phyloP scores from a whole-genome alignment of 2,329 filamentous ascomycete species.

The Arthrinium phaeospermum region DNA sequence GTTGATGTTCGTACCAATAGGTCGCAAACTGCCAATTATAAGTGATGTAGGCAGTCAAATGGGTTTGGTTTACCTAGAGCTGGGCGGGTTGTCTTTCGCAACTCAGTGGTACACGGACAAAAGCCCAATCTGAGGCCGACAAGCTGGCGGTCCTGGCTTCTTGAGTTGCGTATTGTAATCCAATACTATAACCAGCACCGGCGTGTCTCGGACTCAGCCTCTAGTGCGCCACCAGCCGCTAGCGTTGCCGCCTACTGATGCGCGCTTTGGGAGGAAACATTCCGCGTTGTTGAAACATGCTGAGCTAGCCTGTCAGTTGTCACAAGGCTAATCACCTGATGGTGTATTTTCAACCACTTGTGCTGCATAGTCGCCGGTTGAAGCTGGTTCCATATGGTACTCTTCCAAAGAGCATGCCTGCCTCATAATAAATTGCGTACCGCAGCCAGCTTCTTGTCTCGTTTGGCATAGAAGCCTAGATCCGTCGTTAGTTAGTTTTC shows the following conservation, averaged over 20 bases:
- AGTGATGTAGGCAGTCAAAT: too few species aligned
- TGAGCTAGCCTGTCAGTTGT: not conserved
- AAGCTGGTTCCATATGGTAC: too few species aligned
- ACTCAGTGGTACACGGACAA: too few species aligned
- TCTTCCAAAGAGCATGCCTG: too few species aligned
- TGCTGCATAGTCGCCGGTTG: too few species aligned
- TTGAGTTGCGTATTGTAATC: not conserved
- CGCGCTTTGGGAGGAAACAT: not conserved
- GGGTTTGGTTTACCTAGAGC: not conserved
- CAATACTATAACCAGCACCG: not conserved
- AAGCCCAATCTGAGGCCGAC: not conserved
- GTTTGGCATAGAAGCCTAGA: not conserved
- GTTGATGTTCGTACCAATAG: too few species aligned
- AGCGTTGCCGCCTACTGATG: not conserved
- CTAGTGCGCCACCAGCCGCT: not conserved
- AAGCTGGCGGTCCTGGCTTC: not conserved
- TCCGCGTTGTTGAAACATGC: not conserved
- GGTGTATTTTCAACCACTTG: too few species aligned
- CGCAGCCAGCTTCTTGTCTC: not conserved
- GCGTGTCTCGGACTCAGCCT: not conserved
- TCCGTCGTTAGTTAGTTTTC: not conserved
- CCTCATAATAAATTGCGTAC: too few species aligned
- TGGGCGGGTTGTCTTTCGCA: not conserved
- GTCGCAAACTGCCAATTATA: too few species aligned
- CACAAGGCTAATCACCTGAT: too few species aligned